Base-by-base conservation (phyloP, 2,329 filamentous ascomycete species). In the Polytolypa hystricis region DNA sequence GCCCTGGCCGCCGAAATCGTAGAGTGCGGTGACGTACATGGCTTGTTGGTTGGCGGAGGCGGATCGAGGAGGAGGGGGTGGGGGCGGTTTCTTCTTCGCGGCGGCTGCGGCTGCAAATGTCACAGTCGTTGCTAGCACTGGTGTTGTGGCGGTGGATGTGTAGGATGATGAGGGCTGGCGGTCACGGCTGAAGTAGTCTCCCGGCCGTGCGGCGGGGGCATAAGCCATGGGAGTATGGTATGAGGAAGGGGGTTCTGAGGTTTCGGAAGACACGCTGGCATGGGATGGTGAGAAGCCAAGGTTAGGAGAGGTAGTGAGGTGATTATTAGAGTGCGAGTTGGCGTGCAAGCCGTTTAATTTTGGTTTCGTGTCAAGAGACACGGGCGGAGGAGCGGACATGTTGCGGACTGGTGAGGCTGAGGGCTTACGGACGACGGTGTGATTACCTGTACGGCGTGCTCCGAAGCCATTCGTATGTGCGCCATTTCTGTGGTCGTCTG, bases 21-120 rank as follows among this genome's bases (percentile, higher is more conserved):
- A 91, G 49, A 84, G 64, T 5, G 84, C 84, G 8, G 78, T 77
- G 15, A 84, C 79, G 45, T 67, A 84, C 17, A 53, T 42, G 10
- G 61, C 59, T 45, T 68, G 65, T 39, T 64, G 62, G 23, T 65
- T 67, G 1, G 69, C 61, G 9, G 64, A 80, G 2, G 73, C 68
- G 12, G 73, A 72, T 37, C 53, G 45, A 0, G 79, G 78, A 0
- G 84, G 83, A 0, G 81, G 80, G 0, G 84, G 83, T 0, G 82
- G 82, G 0, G 82, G 81, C 1, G 77, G 78, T 58, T 81, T 82
- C 65, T 89, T 89, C 62, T 81, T 83, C 4, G 58, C 63, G 4
- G 62, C 61, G 1, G 59, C 62, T 5, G 55, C 53, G 1, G 58
- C 51, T 60, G 55, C 70, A n/a, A n/a, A n/a, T n/a, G n/a, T n/a